Base-by-base conservation (phyloP, 805 yeast genomes). In the Candida caryicola region DNA sequence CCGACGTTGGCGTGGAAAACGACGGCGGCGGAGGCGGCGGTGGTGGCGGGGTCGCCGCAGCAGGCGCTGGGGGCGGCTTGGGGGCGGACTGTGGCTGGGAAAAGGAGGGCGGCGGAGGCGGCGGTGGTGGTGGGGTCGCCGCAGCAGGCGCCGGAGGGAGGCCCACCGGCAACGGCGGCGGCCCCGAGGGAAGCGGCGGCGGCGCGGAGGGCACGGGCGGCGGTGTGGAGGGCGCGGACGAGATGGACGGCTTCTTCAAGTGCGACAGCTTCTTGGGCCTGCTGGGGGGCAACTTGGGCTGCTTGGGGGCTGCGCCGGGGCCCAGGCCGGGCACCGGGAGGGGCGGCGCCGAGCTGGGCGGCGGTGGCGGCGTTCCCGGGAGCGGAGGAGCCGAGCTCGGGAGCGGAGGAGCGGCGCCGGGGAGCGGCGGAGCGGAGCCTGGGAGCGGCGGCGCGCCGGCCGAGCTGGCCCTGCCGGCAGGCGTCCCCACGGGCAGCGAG, bases 191-290 rank as follows among this genome's bases (percentile, higher is more conserved):
- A 6, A 31, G 4, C 5, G 43, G 40, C 3, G 42, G 42, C 3
- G 40, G 44, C 6, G 32, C 26, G 3, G 33, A 10, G 5, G 40
- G 41, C 4, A 14, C 23, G 15, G 34, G 27, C 3, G 34, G 27
- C 10, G 27, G 27, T 4, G 23, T 23, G n/a, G n/a, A n/a, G n/a
- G n/a, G n/a, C 25, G 10, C 9, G 9, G 25, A 21, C 17, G 38
- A 29, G 5, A 35, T 19, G 2, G 38, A 35, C 17, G 19, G 33
- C 3, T 18, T 35, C 41, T 55, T 55, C 44, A 63, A 46, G 48
- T 67, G 73, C 1, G 55, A 41, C 29, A 68, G 60, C 43, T 67
- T 68, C 45, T 55, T 59, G 17, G 74, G 74, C 32, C 73, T 55
- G 18, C 52, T 54, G 2, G 71, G 71, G 1, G 74, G 74, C 34